Base-by-base conservation (phyloP, 164 flowering plant species). In the Macadamia integrifolia region DNA sequence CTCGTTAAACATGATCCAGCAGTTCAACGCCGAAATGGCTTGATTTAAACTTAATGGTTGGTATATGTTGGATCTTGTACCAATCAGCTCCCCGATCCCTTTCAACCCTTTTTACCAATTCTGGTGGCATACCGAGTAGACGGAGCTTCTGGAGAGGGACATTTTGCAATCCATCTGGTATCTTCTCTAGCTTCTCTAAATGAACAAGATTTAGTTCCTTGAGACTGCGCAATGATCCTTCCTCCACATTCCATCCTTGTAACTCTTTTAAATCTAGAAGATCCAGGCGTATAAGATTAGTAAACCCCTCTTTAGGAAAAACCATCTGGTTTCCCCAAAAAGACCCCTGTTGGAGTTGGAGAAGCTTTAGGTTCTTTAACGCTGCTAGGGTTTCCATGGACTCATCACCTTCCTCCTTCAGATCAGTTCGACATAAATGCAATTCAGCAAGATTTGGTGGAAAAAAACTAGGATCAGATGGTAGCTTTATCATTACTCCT, bases 151-250 rank as follows among this genome's bases (percentile, higher is more conserved):
- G 58, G 31, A 65, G 68, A 7, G 12, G 6, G 6, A 65, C 58
- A 52, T 65, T 6, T 55, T n/a, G 60, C 58, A 65, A 53, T 32
- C 68, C 68, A 14, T 31, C 68, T 10, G 69, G 69, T 40, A 66
- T 0, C 48, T 17, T n/a, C 52, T 40, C 42, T 35, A 66, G 10
- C 10, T 18, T n/a, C 7, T 4, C 35, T 23, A 61, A 66, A 11
- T 12, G 6, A 9, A 9, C 0, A 9, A 66, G 40, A 1, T 1
- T 6, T 52, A 66, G 42, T 40, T 3, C 3, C 13, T 11, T 11
- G 42, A 66, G 69, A n/a, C 61, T 56, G 6, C 50, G 35, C 40
- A 31, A 8, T 9, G 68, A 60, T 28, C 68, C 68, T 17, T 32
- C 49, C 50, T 55, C 68, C 17, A 66, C 59, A 1, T 29, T 66